phyloP scores from a whole-genome alignment of 768 basidiomycete species.

The Suillus luteus region DNA sequence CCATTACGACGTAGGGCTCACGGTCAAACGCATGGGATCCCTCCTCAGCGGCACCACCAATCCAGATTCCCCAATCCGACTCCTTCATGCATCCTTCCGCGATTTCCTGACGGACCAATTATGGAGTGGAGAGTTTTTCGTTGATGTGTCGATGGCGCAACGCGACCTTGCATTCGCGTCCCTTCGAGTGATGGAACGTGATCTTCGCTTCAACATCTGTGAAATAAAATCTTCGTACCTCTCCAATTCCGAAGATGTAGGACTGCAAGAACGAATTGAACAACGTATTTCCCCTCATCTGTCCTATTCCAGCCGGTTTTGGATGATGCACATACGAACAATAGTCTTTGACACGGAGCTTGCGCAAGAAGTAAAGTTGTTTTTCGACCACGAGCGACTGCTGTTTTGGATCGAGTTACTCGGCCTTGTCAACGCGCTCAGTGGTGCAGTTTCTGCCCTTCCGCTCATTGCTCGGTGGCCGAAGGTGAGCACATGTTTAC shows the following conservation, averaged over 20 bases:
- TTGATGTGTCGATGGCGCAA: conserved; percentile 18
- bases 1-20: neutral
- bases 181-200: conserved; percentile 30
- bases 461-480: neutral
- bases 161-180: conserved; percentile 23
- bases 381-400: conserved; percentile 13
- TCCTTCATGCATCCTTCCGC: conserved; percentile 32
- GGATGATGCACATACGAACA: conserved; percentile 13
- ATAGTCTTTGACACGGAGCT: neutral
- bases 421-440: neutral
- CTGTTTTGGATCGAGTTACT: conserved; percentile 14
- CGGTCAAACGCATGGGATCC: conserved; percentile 8
- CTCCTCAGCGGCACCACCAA: conserved; percentile 12
- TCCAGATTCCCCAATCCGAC: conserved; percentile 12
- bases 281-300: conserved; percentile 8
- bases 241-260: conserved; percentile 27
- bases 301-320: conserved; percentile 16
- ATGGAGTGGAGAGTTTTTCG: conserved; percentile 19
- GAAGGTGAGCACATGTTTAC: neutral
- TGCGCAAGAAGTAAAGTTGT: neutral
- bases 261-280: neutral
- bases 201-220: conserved; percentile 39
- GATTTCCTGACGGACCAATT: conserved; percentile 25
- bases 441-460: neutral
- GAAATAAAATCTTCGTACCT: conserved; percentile 32